Evolutionary conservation across 2,329 filamentous ascomycete species (phyloP).

Genomic region (Talaromyces sp.): DNA sequence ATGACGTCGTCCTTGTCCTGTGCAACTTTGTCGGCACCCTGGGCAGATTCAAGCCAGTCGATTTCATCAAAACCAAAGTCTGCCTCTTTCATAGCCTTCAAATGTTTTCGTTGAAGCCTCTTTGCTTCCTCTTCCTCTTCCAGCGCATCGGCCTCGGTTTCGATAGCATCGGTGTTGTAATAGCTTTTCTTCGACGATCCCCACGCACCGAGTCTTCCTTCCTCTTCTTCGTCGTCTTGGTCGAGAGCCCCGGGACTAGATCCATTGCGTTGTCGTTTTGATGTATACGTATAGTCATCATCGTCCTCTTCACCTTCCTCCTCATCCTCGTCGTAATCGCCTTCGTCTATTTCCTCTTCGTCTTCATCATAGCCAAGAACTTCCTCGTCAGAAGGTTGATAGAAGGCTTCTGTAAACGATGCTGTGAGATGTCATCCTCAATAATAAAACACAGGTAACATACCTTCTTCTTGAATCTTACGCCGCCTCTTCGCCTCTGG

Average conservation of each 20-base stretch:
- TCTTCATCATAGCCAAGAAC: constrained; percentile 49
- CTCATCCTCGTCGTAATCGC: constrained; percentile 28
- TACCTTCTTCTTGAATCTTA: constrained; percentile 63
- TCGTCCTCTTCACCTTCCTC: constrained; percentile 47
- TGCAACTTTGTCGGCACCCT: constrained; percentile 40
- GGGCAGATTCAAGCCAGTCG: constrained; percentile 66
- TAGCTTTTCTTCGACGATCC: constrained; percentile 84
- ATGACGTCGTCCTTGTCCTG: constrained; percentile 55
- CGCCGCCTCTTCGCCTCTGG: constrained; percentile 72
- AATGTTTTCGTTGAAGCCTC: constrained; percentile 82
- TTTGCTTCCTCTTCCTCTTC: constrained; percentile 91
- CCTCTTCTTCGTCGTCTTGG: constrained; percentile 49
- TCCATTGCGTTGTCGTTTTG: constrained; percentile 16
- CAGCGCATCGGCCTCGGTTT: constrained; percentile 68
- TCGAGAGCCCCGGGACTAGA: constrained; percentile 22
- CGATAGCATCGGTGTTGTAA: constrained; percentile 78
- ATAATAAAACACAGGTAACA: constrained; percentile 6
- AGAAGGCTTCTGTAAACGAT: constrained; percentile 45
- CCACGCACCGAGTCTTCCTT: constrained; percentile 67
- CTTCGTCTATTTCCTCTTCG: constrained; percentile 40
- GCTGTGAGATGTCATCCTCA: constrained; percentile 8
- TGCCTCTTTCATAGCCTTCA: constrained; percentile 80
- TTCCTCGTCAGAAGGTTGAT: constrained; percentile 60
- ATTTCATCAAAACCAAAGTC: constrained; percentile 91
- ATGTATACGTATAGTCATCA: constrained; percentile 25